Conservation (phyloP, 2,329 filamentous ascomycete species). For the Stachybotrys echinatus region DNA sequence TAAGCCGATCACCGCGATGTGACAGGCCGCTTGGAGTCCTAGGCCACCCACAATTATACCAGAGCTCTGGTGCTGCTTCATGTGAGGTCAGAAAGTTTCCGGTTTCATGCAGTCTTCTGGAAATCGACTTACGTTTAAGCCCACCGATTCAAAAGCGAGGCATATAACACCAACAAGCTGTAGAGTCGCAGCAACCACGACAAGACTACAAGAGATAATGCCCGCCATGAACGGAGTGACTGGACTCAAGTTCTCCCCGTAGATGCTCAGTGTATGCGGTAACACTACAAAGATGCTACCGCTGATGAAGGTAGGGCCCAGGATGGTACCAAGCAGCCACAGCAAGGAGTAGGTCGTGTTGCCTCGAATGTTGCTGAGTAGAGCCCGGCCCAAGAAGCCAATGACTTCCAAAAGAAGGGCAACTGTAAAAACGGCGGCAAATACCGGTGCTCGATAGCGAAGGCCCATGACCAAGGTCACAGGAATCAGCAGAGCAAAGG, state of each 20-base stretch:
- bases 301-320: constrained; percentile 41
- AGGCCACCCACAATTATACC: constrained; percentile 39
- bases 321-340: constrained; percentile 39
- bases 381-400: constrained; percentile 40
- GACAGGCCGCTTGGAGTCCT: constrained; percentile 34
- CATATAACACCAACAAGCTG: constrained; percentile 36
- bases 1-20: constrained; percentile 31
- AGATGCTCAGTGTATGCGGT: constrained; percentile 40
- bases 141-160: constrained; percentile 25
- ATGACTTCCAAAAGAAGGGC: constrained; percentile 38
- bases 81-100: constrained; percentile 10
- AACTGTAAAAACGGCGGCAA: constrained; percentile 31
- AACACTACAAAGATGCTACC: constrained; percentile 38
- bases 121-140: constrained; percentile 26
- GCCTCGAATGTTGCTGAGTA: constrained; percentile 29
- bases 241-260: constrained; percentile 35
- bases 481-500: constrained; percentile 35
- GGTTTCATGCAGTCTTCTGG: not conserved
- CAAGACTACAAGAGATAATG: constrained; percentile 26
- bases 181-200: constrained; percentile 27
- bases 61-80: constrained; percentile 26
- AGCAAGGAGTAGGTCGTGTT: constrained; percentile 34
- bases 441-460: constrained; percentile 32
- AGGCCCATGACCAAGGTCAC: constrained; percentile 30
- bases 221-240: constrained; percentile 27